Base-by-base conservation (phyloP, 805 yeast genomes). In the Yamadazyma tumulicola region DNA sequence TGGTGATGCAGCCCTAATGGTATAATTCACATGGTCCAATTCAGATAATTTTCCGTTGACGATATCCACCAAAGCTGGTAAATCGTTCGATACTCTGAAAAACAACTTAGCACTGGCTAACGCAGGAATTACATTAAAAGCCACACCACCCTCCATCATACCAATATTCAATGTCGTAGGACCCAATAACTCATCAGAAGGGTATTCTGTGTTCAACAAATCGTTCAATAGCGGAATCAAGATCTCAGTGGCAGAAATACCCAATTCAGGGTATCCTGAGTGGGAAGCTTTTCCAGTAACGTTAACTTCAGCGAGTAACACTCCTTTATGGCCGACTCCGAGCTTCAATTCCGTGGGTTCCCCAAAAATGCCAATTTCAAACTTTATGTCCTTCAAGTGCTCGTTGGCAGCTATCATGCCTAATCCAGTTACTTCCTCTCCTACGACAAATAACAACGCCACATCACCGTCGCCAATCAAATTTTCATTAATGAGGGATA, bases 281-380 rank as follows among this genome's bases (percentile, higher is more conserved):
- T 81, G 88, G 4, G 77, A 60, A 2, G 85, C 73, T 35, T 67
- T 63, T 3, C 86, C 87, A n/a, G 50, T 45, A n/a, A 70, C 75
- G 12, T 52, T 40, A 17, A 77, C 39, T 4, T 60, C 49, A 22
- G 72, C 68, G 34, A 59, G 45, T 28, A 62, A 72, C 23, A 67
- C 58, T 11, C 86, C 86, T 54, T 81, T 81, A 50, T 81, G 89
- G 9, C 87, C 88, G 4, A 72, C 73, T 10, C 83, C 85, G 14
- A 81, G 61, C 46, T 75, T 78, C 50, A 72, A 62, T 44, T 80
- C 86, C 0, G 89, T 81, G 8, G 89, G 89, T 52, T 81, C 89
- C 9, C 88, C 88, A 57, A 81, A 81, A 19, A 82, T 67, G 11
- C 72, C 87, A 7, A 74, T 46, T 8, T 74, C 74, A 85, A 85